phyloP scores from a whole-genome alignment of 129 eudicot genomes.

The Flaveria brownii region DNA sequence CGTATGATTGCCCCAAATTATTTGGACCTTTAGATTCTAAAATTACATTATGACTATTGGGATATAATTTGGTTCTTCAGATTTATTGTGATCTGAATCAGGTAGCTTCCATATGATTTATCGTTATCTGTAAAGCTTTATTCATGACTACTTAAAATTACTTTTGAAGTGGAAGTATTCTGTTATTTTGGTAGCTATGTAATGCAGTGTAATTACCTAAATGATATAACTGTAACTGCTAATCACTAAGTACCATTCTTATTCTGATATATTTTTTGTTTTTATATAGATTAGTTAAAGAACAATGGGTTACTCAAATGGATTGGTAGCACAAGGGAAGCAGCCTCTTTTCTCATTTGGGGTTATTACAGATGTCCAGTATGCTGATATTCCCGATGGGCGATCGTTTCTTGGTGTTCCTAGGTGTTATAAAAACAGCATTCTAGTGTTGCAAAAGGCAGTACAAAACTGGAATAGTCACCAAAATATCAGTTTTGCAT shows the following conservation, averaged over 20 bases:
- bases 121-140: neutral
- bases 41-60: neutral
- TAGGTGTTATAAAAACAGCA: constrained; percentile 81
- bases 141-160: neutral
- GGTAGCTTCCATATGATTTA: neutral
- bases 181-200: too few relatives aligned
- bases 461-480: constrained; percentile 62
- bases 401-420: constrained; percentile 84
- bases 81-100: neutral
- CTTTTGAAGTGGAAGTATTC: neutral
- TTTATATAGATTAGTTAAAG: too few relatives aligned
- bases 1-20: neutral
- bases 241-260: neutral
- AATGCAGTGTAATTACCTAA: constrained; percentile 1
- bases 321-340: constrained; percentile 47
- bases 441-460: constrained; percentile 73
- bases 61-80: neutral
- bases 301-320: constrained; percentile 57
- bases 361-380: constrained; percentile 91
- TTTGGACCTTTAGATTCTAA: neutral
- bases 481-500: constrained; percentile 54
- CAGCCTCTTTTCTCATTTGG: constrained; percentile 93
- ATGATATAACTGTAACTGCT: neutral
- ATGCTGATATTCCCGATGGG: constrained; percentile 95
- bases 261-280: neutral